Conservation (phyloP, 1,284 basidiomycete species). For the Boletellus deceptivus region DNA sequence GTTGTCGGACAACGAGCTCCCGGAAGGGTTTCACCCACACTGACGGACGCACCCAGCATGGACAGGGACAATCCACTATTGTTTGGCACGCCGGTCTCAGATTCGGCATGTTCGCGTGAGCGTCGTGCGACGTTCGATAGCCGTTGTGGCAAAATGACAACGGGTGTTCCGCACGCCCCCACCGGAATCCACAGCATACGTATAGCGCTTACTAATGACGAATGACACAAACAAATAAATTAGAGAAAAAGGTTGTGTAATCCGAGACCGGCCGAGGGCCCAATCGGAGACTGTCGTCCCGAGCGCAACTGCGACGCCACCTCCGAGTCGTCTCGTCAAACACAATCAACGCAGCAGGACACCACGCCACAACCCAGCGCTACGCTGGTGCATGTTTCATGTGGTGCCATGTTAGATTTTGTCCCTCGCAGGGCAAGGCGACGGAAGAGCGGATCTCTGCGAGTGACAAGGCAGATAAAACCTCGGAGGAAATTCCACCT, state of each 20-base stretch:
- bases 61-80: no score
- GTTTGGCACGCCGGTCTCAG: no score
- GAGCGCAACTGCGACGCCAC: conserved; percentile 2
- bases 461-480: conserved; percentile 2
- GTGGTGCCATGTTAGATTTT: neutral
- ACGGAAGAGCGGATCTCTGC: neutral
- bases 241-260: neutral
- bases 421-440: neutral
- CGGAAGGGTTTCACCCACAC: neutral
- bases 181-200: no score
- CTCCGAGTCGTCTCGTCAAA: neutral
- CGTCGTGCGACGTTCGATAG: no score
- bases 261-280: neutral
- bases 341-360: neutral
- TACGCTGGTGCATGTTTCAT: neutral
- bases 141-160: no score
- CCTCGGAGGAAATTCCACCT: neutral
- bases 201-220: neutral
- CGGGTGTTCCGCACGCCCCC: no score
- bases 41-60: neutral
- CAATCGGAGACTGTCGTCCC: neutral
- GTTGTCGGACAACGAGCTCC: neutral
- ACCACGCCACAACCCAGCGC: neutral
- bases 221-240: neutral
- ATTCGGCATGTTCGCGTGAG: no score